Evolutionary conservation across 1,139 yeast species (phyloP).

Genomic region (Casaregolazyma suthepensis): DNA sequence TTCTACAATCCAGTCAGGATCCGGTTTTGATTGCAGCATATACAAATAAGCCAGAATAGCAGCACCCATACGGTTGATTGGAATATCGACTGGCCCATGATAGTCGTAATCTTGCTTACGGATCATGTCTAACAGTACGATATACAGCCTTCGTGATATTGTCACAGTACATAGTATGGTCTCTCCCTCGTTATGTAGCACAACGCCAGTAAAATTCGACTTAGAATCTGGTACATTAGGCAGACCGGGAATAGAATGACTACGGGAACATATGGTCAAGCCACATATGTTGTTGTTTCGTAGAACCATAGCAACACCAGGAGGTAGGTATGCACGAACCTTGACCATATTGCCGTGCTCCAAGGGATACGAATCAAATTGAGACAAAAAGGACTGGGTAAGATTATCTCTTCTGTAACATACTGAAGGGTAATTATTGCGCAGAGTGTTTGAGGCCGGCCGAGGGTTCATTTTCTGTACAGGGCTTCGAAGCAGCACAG

Average conservation of each 20-base stretch:
- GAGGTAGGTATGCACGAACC: neutral
- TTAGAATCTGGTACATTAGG: neutral
- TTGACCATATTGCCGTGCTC: slow-evolving; percentile 1
- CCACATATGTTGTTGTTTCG: neutral
- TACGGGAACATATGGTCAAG: neutral
- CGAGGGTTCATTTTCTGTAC: neutral
- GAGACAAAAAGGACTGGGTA: neutral
- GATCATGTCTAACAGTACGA: neutral
- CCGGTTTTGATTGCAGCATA: neutral
- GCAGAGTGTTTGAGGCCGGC: neutral
- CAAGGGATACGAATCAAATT: neutral
- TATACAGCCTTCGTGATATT: neutral
- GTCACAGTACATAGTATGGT: neutral
- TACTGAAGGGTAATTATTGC: neutral
- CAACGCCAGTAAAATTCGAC: neutral
- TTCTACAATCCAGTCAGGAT: too few species aligned
- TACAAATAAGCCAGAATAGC: neutral
- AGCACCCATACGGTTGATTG: neutral
- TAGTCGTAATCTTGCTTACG: neutral
- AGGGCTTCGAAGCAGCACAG: neutral
- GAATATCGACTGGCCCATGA: neutral
- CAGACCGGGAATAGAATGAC: neutral
- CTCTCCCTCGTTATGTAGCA: neutral
- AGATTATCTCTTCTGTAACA: neutral
- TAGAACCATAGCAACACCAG: neutral